Evolutionary conservation across 768 basidiomycete genomes (phyloP).

Genomic region (Gymnopilus junonius): DNA sequence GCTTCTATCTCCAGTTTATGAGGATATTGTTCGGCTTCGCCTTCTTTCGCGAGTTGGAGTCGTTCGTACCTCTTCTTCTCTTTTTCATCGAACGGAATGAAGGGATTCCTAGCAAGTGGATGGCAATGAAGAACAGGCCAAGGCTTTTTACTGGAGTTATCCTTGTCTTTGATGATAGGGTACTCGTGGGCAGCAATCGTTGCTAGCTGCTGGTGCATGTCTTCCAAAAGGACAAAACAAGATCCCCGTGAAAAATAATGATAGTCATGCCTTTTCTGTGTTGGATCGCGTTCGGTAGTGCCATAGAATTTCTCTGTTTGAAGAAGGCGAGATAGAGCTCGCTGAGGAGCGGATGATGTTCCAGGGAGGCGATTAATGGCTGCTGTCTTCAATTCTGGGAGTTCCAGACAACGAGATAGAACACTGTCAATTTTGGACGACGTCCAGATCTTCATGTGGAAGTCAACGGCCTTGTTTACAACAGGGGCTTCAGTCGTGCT

Average conservation of each 20-base stretch:
- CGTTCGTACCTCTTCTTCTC: conserved; percentile 73
- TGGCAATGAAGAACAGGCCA: conserved; percentile 90
- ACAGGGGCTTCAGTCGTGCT: conserved; percentile 40
- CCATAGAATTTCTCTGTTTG: conserved; percentile 88
- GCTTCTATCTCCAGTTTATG: conserved; percentile 38
- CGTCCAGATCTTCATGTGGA: conserved; percentile 89
- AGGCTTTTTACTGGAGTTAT: conserved; percentile 54
- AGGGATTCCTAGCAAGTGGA: conserved; percentile 73
- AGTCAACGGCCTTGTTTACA: conserved; percentile 66
- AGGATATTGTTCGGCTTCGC: conserved; percentile 42
- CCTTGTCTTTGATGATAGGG: conserved; percentile 53
- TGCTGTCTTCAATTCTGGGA: conserved; percentile 27
- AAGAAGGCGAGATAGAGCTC: conserved; percentile 62
- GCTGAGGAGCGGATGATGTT: conserved; percentile 40
- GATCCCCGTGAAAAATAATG: conserved; percentile 80
- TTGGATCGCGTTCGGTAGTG: conserved; percentile 89
- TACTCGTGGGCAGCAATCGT: conserved; percentile 90
- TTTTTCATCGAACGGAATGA: conserved; percentile 73
- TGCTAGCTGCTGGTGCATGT: conserved; percentile 80
- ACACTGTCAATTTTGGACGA: conserved; percentile 73
- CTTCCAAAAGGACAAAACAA: conserved; percentile 91
- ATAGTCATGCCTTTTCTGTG: conserved; percentile 85
- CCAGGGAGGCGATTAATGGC: conserved; percentile 31
- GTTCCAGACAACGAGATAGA: conserved; percentile 63
- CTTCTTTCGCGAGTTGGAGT: conserved; percentile 48